Percentiles rank a stretch among this genome's conserved stretches.
Conservation (phyloP, 2,329 filamentous ascomycete genomes). For the Metarhizium robertsii region DNA sequence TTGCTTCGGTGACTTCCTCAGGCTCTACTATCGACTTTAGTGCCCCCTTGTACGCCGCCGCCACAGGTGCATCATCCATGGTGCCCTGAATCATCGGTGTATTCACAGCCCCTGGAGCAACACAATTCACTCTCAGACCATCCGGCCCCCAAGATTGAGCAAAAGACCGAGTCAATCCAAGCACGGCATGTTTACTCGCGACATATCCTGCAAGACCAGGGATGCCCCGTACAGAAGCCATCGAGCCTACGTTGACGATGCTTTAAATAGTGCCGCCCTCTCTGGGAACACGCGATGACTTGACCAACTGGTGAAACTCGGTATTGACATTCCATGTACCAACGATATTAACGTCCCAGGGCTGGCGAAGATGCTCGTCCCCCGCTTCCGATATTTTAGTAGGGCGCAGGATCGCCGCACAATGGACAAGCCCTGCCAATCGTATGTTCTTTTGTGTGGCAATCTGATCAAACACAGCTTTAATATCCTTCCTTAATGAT, state of each 20-base stretch:
- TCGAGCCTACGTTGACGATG: conserved; percentile 3
- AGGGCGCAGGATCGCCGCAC: neutral
- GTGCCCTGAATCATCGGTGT: conserved; percentile 27
- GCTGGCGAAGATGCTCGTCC: neutral
- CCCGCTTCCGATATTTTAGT: neutral
- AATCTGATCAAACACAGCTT: neutral
- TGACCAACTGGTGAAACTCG: conserved; percentile 1
- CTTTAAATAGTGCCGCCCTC: neutral
- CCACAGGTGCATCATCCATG: neutral
- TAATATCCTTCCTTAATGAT: neutral
- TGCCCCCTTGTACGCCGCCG: neutral
- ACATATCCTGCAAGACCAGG: conserved; percentile 1
- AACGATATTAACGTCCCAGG: conserved; percentile 1
- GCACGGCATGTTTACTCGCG: conserved; percentile 1
- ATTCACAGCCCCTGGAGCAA: conserved; percentile 54
- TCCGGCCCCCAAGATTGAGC: conserved; percentile 9
- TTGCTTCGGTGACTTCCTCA: conserved; percentile 2
- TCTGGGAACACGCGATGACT: neutral
- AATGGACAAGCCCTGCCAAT: neutral
- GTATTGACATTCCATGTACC: conserved; percentile 4
- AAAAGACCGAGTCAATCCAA: conserved; percentile 1
- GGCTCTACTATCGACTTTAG: neutral
- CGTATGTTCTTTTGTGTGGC: neutral
- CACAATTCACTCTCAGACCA: conserved; percentile 40
- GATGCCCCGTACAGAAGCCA: neutral